Evolutionary conservation across 345 rosid genomes (phyloP).

Genomic region (Noccaea caerulescens): DNA sequence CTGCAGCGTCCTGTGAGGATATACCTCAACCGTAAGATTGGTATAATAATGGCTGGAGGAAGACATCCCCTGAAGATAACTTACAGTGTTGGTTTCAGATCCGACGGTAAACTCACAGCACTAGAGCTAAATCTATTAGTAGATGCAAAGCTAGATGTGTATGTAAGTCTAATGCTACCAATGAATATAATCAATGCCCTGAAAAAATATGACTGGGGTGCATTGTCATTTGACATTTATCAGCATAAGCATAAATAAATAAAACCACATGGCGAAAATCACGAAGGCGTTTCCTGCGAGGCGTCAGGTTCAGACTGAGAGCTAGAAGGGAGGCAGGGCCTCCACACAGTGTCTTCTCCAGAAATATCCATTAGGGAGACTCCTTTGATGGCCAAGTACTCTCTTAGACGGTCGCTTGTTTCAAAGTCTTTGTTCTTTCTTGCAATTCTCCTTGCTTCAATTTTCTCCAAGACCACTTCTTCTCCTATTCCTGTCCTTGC

Average conservation of each 20-base stretch:
- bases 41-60: constrained; percentile 93
- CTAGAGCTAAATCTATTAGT: constrained; percentile 61
- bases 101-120: constrained; percentile 81
- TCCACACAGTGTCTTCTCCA: constrained; percentile 51
- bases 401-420: constrained; percentile 64
- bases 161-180: constrained; percentile 70
- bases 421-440: constrained; percentile 61
- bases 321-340: too few species aligned
- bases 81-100: constrained; percentile 83
- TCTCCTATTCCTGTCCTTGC: constrained; percentile 55
- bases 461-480: constrained; percentile 49
- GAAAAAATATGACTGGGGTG: constrained; percentile 86
- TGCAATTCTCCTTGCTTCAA: constrained; percentile 57
- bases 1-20: constrained; percentile 68
- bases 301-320: too few species aligned
- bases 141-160: constrained; percentile 62
- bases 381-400: constrained; percentile 55
- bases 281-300: too few species aligned
- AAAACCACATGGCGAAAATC: too few species aligned
- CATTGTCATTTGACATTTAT: constrained; percentile 72
- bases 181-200: constrained; percentile 46
- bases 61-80: constrained; percentile 93
- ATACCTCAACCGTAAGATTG: constrained; percentile 74
- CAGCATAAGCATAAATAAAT: too few species aligned
- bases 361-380: constrained; percentile 68